phyloP scores from a whole-genome alignment of 805 yeast species.

The Starmerella cellae region DNA sequence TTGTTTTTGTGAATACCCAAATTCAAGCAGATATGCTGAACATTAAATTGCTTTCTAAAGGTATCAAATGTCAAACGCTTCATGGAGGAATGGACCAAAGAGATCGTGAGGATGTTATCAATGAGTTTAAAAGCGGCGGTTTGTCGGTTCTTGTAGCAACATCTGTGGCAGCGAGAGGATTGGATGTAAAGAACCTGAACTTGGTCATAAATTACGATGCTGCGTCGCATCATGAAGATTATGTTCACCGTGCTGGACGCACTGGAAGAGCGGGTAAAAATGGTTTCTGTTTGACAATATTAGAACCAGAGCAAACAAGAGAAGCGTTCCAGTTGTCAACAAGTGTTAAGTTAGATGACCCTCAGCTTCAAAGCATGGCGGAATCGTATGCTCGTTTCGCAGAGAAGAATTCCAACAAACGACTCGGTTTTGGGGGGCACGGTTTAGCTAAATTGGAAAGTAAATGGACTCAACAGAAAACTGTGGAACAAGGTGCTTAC shows the following conservation, averaged over 20 bases:
- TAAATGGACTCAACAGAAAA: conserved; percentile 39
- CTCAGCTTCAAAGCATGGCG: conserved; percentile 38
- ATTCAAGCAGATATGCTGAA: conserved; percentile 65
- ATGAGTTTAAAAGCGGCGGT: conserved; percentile 50
- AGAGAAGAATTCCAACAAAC: conserved; percentile 40
- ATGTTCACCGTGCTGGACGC: conserved; percentile 89
- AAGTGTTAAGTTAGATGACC: conserved; percentile 49
- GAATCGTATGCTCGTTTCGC: conserved; percentile 34
- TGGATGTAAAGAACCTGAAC: conserved; percentile 77
- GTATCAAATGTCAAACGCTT: conserved; percentile 51
- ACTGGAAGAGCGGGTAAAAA: conserved; percentile 82
- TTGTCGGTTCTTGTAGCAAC: conserved; percentile 67
- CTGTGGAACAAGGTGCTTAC: conserved; percentile 26
- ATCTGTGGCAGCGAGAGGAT: conserved; percentile 86
- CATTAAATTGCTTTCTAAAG: conserved; percentile 38
- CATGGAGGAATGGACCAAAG: conserved; percentile 89
- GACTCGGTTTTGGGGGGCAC: conserved; percentile 90
- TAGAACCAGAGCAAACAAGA: conserved; percentile 48
- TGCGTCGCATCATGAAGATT: conserved; percentile 85
- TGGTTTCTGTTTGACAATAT: conserved; percentile 67
- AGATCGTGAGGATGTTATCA: conserved; percentile 64
- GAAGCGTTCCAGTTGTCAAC: conserved; percentile 53
- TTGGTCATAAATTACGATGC: conserved; percentile 72
- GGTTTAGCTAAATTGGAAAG: conserved; percentile 69
- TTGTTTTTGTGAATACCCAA: conserved; percentile 82